Conservation (phyloP, 305 asterid species). For the Vinca major region DNA sequence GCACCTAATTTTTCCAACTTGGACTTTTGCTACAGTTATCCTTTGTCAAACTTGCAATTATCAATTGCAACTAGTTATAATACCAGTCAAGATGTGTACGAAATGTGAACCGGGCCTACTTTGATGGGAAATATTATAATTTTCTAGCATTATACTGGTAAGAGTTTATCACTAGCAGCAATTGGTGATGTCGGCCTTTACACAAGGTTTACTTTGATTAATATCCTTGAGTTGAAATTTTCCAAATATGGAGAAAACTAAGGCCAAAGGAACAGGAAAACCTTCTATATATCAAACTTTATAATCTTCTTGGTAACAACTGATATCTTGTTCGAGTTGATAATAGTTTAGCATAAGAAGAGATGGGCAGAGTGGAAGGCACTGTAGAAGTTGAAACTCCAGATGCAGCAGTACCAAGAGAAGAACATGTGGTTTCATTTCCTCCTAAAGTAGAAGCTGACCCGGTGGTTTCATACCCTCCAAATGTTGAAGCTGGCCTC, state of each 20-base stretch:
- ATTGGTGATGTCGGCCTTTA: not conserved
- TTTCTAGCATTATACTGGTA: not conserved
- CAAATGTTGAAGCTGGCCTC: not conserved
- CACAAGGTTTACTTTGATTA: not conserved
- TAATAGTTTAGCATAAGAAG: slow-evolving; percentile 5
- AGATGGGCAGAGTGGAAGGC: slow-evolving; percentile 20
- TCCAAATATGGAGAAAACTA: not conserved
- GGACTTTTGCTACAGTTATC: not conserved
- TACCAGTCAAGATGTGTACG: not conserved
- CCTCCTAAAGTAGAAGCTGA: slow-evolving; percentile 12
- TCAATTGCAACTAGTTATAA: not conserved
- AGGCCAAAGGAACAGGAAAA: not conserved
- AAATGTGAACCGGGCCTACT: not conserved
- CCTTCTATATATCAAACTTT: not conserved
- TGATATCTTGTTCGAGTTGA: not conserved
- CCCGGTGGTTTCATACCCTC: slow-evolving; percentile 3
- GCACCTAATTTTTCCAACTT: not conserved
- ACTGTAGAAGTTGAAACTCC: slow-evolving; percentile 8
- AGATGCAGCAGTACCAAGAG: not conserved
- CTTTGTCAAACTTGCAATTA: not conserved
- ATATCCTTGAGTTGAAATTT: not conserved
- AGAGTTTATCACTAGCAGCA: not conserved
- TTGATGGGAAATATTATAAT: not conserved
- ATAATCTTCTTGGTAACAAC: not conserved
- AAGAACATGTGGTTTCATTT: not conserved